Conservation (phyloP, 2,329 filamentous ascomycete species). For the Tolypocladium tropicale region DNA sequence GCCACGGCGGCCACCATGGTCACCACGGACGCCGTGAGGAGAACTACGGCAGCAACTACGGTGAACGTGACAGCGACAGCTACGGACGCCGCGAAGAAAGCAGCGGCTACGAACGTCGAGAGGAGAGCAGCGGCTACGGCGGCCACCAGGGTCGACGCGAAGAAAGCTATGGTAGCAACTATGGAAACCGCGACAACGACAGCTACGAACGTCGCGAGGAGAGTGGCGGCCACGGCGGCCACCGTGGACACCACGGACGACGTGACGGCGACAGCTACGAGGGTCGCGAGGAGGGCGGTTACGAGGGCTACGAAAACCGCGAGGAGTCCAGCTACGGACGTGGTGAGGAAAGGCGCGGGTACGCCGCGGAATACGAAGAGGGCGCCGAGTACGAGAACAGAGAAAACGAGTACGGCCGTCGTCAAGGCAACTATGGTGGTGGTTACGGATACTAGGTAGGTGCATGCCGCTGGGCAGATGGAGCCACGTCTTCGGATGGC, state of each 20-base stretch:
- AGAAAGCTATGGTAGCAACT: constrained; percentile 2
- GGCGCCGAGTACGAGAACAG: constrained; percentile 5
- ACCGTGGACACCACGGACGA: constrained; percentile 5
- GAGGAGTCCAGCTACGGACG: constrained; percentile 7
- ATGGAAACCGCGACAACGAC: constrained; percentile 5
- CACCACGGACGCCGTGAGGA: constrained; percentile 11
- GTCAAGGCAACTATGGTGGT: constrained; percentile 16
- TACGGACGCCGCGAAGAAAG: background rate
- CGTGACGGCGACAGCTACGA: constrained; percentile 13
- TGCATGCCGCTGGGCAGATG: background rate
- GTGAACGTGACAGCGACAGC: background rate
- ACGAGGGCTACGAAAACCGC: background rate
- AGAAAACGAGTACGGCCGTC: constrained; percentile 4
- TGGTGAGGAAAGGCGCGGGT: constrained; percentile 10
- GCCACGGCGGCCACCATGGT: background rate
- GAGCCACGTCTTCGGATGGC: background rate
- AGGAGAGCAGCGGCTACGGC: constrained; percentile 2
- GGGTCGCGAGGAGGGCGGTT: constrained; percentile 7
- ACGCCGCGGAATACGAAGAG: constrained; percentile 12
- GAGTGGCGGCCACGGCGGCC: background rate
- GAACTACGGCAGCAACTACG: background rate
- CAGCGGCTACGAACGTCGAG: constrained; percentile 9
- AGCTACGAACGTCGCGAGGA: constrained; percentile 7
- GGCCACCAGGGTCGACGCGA: constrained; percentile 6
- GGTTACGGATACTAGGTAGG: constrained; percentile 5